Evolutionary conservation across 2,329 filamentous ascomycete species (phyloP).

Genomic region (Trichoderma gracile): DNA sequence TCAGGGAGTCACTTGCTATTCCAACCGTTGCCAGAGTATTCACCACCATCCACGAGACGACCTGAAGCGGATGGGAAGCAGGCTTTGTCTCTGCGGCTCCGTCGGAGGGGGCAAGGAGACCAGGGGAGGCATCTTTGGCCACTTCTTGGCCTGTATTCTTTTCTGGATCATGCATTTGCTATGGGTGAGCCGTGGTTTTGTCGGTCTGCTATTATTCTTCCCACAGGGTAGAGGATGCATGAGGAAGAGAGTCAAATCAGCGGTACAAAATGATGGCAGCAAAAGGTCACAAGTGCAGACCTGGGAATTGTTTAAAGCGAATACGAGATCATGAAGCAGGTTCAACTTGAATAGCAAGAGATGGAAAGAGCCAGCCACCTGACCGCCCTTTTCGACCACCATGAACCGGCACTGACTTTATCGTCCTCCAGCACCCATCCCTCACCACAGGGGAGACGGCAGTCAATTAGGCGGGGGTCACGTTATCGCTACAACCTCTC

Average conservation of each 20-base stretch:
- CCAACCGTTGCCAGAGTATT: slow-evolving; percentile 65
- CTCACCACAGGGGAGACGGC: not conserved
- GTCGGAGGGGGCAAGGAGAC: not conserved
- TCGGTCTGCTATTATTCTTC: not conserved
- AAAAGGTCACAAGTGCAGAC: no score
- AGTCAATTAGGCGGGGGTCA: no score
- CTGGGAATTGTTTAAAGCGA: not conserved
- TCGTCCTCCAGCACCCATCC: not conserved
- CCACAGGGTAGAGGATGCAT: not conserved
- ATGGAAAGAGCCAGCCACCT: not conserved
- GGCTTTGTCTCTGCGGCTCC: not conserved
- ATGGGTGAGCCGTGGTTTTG: not conserved
- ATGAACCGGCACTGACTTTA: not conserved
- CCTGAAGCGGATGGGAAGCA: not conserved
- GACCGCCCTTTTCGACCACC: not conserved
- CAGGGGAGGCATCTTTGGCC: not conserved
- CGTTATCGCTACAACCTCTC: no score
- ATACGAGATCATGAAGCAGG: no score
- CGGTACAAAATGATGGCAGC: not conserved
- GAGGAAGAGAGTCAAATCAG: not conserved
- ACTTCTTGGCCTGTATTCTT: not conserved
- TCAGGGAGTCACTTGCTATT: slow-evolving; percentile 49
- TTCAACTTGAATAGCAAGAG: not conserved
- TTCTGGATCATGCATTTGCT: not conserved
- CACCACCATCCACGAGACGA: slow-evolving; percentile 57